Evolutionary conservation across 805 yeast species (phyloP).

Genomic region (Wickerhamiella occidentalis): DNA sequence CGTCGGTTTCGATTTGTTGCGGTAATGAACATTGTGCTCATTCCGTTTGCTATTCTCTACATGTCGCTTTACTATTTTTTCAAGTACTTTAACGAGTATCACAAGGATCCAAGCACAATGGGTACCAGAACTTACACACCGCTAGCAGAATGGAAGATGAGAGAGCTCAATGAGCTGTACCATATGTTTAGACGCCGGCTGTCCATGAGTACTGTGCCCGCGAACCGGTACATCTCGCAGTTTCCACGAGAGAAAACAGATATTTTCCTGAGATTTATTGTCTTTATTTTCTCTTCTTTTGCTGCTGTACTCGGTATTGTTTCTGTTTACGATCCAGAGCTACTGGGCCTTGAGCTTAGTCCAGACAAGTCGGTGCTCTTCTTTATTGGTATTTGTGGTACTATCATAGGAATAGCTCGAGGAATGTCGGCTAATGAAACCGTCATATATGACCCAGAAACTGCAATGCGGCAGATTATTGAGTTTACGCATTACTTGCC

Average conservation of each 20-base stretch:
- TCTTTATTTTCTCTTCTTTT: slow-evolving; percentile 77
- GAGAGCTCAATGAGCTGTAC: slow-evolving; percentile 88
- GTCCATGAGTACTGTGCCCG: slow-evolving; percentile 64
- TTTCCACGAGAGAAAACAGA: slow-evolving; percentile 73
- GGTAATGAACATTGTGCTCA: slow-evolving; percentile 60
- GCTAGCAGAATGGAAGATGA: slow-evolving; percentile 83
- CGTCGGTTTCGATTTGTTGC: slow-evolving; percentile 84
- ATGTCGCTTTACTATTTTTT: slow-evolving; percentile 75
- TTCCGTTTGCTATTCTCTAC: slow-evolving; percentile 79
- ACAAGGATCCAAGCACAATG: slow-evolving; percentile 72
- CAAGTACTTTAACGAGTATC: slow-evolving; percentile 84
- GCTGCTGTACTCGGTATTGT: slow-evolving; percentile 75
- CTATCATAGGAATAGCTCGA: slow-evolving; percentile 74
- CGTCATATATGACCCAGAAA: slow-evolving; percentile 85
- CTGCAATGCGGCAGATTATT: slow-evolving; percentile 64
- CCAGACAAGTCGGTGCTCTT: slow-evolving; percentile 71
- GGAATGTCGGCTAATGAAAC: slow-evolving; percentile 53
- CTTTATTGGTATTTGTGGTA: slow-evolving; percentile 79
- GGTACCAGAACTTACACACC: slow-evolving; percentile 86
- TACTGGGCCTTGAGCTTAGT: slow-evolving; percentile 77
- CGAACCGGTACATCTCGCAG: slow-evolving; percentile 73
- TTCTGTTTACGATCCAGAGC: slow-evolving; percentile 75
- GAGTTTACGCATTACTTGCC: slow-evolving; percentile 89
- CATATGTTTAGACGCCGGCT: slow-evolving; percentile 76
- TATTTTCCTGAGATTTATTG: slow-evolving; percentile 43